Base-by-base conservation (phyloP, 1,139 yeast species). In the Hansenula sp. region DNA sequence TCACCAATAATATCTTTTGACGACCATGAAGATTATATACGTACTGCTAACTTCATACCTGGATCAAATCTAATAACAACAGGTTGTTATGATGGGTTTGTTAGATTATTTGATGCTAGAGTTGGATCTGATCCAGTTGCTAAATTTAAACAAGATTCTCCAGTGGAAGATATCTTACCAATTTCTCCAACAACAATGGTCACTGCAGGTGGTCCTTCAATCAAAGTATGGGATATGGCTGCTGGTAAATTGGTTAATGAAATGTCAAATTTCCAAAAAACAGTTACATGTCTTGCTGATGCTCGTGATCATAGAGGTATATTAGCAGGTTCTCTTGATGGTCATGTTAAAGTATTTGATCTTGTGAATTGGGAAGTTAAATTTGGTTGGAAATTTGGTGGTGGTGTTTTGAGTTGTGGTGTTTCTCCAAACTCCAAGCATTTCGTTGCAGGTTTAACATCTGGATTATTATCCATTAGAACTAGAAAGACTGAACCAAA, bases 381-480 rank as follows among this genome's bases (percentile, higher is more conserved):
- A 60, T 92, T 89, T 61, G 97, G 97, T 33, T 92, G 97, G 97
- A 92, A 90, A 62, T 90, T 85, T 57, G 96, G 96, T 31, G 89
- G 94, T 14, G 95, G 95, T 32, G 96, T 92, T 0, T 69, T 92
- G 51, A 73, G 89, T 53, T 82, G 95, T 59, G 97, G 90, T 9
- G 84, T 90, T 11, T 86, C 96, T 10, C 97, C 97, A 18, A 80
- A 82, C 46, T 82, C 81, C 53, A 85, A 85, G 65, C 97, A 92
- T 67, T 75, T 92, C 49, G 97, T 87, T 29, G 87, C 95, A n/a
- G 98, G 98, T 41, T 73, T 92, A 51, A 82, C 94, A 9, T 82
- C 95, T 2, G 98, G 98, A 9, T 71, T 92, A 46, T 68, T 92
- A 40, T 82, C 96, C 3, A 83, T 92, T 40, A 77, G 97, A 59